A percentile compares a stretch with the other conserved stretches of the same genome.
These are phyloP conservation scores for Penicillium crystallinum DNA, from an alignment of 495 filamentous ascomycete genomes.

Conservation along the genomic window DNA sequence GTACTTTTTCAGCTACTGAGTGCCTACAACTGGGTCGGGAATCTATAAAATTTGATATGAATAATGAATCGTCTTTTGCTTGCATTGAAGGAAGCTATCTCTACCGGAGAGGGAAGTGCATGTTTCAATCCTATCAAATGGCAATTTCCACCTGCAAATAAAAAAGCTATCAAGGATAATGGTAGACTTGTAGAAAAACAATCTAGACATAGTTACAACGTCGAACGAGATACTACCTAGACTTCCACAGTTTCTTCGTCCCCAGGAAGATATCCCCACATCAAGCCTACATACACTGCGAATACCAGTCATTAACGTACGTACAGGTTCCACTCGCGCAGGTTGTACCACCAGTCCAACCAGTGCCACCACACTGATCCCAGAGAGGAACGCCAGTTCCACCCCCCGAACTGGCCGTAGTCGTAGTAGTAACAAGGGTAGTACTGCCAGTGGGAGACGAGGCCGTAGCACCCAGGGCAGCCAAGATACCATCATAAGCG, in stretches of 20 bases:
- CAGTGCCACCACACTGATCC: constrained; percentile 50
- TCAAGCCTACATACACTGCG: constrained; percentile 37
- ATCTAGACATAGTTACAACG: too few relatives aligned
- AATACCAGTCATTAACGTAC: constrained; percentile 44
- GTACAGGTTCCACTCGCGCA: constrained; percentile 44
- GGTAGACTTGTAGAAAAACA: too few relatives aligned
- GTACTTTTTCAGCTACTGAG: constrained; percentile 30
- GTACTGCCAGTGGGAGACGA: constrained; percentile 20
- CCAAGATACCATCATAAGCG: constrained; percentile 44
- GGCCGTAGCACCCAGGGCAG: constrained; percentile 21
- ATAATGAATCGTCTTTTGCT: constrained; percentile 18
- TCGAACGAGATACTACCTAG: too few relatives aligned
- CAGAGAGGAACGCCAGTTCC: constrained; percentile 32
- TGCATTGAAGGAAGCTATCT: not conserved
- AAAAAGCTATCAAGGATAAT: too few relatives aligned
- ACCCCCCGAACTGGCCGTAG: constrained; percentile 22
- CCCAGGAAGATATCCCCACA: too few relatives aligned
- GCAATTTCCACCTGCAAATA: too few relatives aligned
- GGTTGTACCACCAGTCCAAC: constrained; percentile 42
- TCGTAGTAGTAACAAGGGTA: constrained; percentile 19
- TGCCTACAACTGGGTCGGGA: not conserved
- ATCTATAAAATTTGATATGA: constrained; percentile 1
- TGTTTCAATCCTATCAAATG: too few relatives aligned
- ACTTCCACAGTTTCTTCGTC: too few relatives aligned
- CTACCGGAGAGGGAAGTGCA: too few relatives aligned